phyloP scores from a whole-genome alignment of 169 alveolate species.

The Ophryocystis elektroscirrha region DNA sequence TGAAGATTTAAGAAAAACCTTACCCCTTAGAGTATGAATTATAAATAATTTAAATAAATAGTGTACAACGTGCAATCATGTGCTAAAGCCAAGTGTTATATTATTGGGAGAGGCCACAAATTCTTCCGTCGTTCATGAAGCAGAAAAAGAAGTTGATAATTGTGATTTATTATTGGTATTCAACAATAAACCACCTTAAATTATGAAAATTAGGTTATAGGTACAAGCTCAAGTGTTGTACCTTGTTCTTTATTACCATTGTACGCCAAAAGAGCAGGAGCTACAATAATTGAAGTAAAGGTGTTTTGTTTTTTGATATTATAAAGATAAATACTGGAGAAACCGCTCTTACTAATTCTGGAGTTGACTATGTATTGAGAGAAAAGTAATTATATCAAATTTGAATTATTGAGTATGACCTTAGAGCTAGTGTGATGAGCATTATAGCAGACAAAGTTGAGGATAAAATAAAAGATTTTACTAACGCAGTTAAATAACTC shows the following conservation, averaged over 20 bases:
- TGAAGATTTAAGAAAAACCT: constrained; percentile 5
- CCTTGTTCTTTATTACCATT: constrained; percentile 15
- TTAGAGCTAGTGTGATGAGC: no score
- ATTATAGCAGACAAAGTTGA: no score
- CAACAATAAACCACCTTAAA: no score
- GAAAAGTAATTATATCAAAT: no score
- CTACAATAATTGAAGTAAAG: constrained; percentile 13
- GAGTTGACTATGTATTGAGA: no score
- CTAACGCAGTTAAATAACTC: no score
- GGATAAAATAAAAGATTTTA: no score
- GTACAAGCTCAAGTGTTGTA: constrained; percentile 14
- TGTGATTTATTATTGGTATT: constrained; percentile 17
- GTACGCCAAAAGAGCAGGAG: constrained; percentile 7
- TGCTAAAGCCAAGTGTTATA: constrained; percentile 16
- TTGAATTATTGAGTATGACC: no score
- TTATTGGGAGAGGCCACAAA: constrained; percentile 23
- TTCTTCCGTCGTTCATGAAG: constrained; percentile 1
- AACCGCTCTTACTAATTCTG: no score
- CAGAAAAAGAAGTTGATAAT: constrained; percentile 6
- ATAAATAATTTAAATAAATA: background rate
- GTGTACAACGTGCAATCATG: constrained; percentile 4
- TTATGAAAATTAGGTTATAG: no score
- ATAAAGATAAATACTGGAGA: no score
- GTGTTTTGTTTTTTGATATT: no score
- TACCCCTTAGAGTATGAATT: constrained; percentile 9